Evolutionary conservation across 2,329 filamentous ascomycete genomes (phyloP).

Genomic region (Teratosphaeria epicoccoides): DNA sequence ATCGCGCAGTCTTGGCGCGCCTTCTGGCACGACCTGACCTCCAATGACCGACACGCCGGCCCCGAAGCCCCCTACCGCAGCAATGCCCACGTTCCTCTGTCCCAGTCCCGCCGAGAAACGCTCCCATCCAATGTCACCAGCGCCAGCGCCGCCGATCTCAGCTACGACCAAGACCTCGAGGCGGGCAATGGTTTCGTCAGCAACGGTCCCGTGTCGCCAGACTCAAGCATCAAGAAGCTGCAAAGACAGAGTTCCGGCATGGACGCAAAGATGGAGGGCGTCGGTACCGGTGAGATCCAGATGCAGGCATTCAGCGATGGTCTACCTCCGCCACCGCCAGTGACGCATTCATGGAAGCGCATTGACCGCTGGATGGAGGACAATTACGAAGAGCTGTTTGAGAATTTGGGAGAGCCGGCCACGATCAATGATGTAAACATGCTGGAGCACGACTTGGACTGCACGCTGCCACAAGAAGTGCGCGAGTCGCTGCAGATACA

Average conservation of each 20-base stretch:
- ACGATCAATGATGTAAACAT: slow-evolving; percentile 95
- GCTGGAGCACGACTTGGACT: slow-evolving; percentile 89
- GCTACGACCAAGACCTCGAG: slow-evolving; percentile 64
- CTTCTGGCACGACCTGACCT: slow-evolving; percentile 83
- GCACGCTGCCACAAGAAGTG: slow-evolving; percentile 83
- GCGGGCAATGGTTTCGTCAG: slow-evolving; percentile 51
- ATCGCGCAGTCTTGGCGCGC: slow-evolving; percentile 51
- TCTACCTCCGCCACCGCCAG: slow-evolving; percentile 76
- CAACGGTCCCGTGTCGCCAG: slow-evolving; percentile 47
- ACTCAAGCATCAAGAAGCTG: slow-evolving; percentile 68
- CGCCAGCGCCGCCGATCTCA: slow-evolving; percentile 76
- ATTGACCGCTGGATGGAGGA: slow-evolving; percentile 92
- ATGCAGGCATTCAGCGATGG: slow-evolving; percentile 96
- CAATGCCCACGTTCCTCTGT: slow-evolving; percentile 79
- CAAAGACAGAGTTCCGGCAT: slow-evolving; percentile 33
- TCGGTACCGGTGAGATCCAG: slow-evolving; percentile 71
- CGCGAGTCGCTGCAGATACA: slow-evolving; percentile 84
- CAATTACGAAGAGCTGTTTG: slow-evolving; percentile 86
- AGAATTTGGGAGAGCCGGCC: slow-evolving; percentile 85
- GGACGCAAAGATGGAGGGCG: slow-evolving; percentile 54
- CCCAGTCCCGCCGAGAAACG: slow-evolving; percentile 68
- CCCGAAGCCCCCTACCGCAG: slow-evolving; percentile 89
- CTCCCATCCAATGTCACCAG: slow-evolving; percentile 78
- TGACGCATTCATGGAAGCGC: slow-evolving; percentile 81
- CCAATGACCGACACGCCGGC: slow-evolving; percentile 72